phyloP scores from a whole-genome alignment of 73 alveolate species.

The Tetrahymena malaccensis region DNA sequence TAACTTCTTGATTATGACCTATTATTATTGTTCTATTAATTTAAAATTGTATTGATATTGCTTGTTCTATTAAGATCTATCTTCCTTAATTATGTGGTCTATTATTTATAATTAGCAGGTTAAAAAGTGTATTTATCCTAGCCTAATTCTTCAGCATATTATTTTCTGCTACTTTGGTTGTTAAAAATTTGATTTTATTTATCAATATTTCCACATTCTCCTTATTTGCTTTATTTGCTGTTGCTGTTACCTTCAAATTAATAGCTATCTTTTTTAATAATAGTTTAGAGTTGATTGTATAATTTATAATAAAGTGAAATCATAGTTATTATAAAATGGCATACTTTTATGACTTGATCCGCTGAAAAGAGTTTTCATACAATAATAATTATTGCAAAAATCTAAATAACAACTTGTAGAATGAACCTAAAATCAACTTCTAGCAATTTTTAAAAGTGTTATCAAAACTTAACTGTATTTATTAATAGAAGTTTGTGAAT shows the following conservation, averaged over 20 bases:
- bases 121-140: neutral
- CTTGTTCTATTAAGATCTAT: neutral
- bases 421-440: neutral
- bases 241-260: neutral
- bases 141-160: neutral
- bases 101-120: neutral
- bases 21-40: neutral
- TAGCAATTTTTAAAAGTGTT: neutral
- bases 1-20: neutral
- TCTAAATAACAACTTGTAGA: neutral
- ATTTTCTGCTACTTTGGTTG: neutral
- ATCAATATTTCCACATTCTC: neutral
- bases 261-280: neutral
- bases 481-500: neutral
- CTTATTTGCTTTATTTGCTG: neutral
- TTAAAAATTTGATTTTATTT: neutral
- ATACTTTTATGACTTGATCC: neutral
- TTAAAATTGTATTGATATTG: neutral
- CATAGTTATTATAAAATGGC: neutral
- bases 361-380: neutral
- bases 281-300: neutral
- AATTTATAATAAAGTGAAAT: neutral
- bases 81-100: neutral
- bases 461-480: neutral
- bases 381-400: too few species aligned